Evolutionary conservation across 140 eudicot species (phyloP).

Genomic region (Erigeron philadelphicus): DNA sequence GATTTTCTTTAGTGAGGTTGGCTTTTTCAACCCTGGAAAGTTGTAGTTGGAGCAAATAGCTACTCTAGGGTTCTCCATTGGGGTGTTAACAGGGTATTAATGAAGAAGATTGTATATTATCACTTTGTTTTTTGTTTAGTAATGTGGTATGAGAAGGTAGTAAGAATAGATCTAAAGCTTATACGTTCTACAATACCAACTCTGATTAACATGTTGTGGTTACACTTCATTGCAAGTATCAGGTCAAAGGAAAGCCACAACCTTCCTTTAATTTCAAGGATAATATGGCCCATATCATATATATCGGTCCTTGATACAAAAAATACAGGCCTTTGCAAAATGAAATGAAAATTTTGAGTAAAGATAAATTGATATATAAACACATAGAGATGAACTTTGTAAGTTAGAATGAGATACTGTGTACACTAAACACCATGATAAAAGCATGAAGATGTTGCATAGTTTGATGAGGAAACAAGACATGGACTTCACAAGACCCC

Average conservation of each 20-base stretch:
- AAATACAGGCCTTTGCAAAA: too few species aligned
- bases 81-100: constrained; percentile 11
- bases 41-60: constrained; percentile 20
- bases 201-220: neutral
- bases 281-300: neutral
- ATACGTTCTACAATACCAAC: constrained; percentile 5
- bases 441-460: constrained; percentile 15
- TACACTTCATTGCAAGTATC: too few species aligned
- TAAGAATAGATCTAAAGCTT: neutral
- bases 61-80: constrained; percentile 2
- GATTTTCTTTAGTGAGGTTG: constrained; percentile 22
- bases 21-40: constrained; percentile 25
- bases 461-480: constrained; percentile 15
- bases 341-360: neutral
- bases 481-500: constrained; percentile 20
- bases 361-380: neutral
- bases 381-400: too few species aligned
- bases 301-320: too few species aligned
- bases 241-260: too few species aligned
- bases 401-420: too few species aligned
- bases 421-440: neutral
- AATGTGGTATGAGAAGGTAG: constrained; percentile 19
- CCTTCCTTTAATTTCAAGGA: neutral
- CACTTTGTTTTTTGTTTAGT: neutral
- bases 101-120: constrained; percentile 33